Base-by-base conservation (phyloP, 495 filamentous ascomycete species). In the Aspergillus nanangensis region DNA sequence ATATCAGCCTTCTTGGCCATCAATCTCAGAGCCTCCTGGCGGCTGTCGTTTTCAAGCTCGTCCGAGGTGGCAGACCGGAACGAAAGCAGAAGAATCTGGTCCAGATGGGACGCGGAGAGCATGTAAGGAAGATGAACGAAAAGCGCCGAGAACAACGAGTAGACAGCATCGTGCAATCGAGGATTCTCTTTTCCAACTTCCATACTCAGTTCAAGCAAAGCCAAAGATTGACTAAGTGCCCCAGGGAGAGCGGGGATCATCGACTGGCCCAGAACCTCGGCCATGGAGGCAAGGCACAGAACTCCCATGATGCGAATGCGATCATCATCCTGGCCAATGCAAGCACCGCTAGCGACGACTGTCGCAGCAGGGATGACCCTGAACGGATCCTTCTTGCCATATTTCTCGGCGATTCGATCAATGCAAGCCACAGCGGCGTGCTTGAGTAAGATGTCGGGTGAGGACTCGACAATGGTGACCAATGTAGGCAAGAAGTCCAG, bases 401-500 rank as follows among this genome's bases (percentile, higher is more conserved):
- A 96, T 59, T 87, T 87, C 65, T 94, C 88, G 8, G 87, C 79
- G 41, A 97, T 91, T 54, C 84, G 83, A 66, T 96, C 89, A 38
- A 96, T 86, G 56, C 93, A 97, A 31, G 79, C 76, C 32, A 97
- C 76, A 4, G 90, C 87, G 21, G 83, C 84, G 52, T 84, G 84
- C 64, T 89, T 92, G 56, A 93, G 79, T 27, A 80, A 71, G 32
- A 80, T 75, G 54, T 91, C 78, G 17, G 79, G 69, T 18, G 86
- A 84, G 9, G 84, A 77, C 37, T 83, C 70, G 31, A 97, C 76
- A 20, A 94, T 84, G 15, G 74, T 71, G 3, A 84, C 83, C 46
- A 96, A 69, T 51, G 81, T 82, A 8, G 88, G 82, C 52, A 95
- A 60, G 72, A 96, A 91, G 31, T 81, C 78, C 9, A 95, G 73